Evolutionary conservation across 2,329 filamentous ascomycete species (phyloP), one percentile per base, ranked within the genome.

Genomic region (Chrysosporium keratinophilum): DNA sequence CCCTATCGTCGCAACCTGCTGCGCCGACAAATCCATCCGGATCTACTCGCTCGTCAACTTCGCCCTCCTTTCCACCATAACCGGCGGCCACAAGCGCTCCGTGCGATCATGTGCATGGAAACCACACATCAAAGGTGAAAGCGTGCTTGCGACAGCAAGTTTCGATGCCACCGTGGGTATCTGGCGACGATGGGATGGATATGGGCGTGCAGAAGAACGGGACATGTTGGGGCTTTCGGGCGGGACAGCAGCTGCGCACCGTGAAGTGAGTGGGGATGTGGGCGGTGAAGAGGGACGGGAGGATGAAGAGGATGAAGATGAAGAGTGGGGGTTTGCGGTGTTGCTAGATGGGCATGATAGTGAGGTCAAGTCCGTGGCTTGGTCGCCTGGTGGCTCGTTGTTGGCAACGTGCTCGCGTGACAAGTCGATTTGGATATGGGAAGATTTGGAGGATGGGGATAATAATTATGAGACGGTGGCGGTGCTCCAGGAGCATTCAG

Each of bases 351-450:
- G 93, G 0, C 93, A 97, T 67, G 93, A 97, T 65, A 88, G 86
- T 20, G 93, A 98, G 71, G 87, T 98, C 70, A 98, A 98, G 70
- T 83, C 79, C 31, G 81, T 95, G 11, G 80, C 85, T 17, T 75
- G 73, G 70, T 71, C 70, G 0, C 63, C 72, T 2, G 70, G 75
- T 85, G 96, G 75, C 76, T 91, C 58, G 77, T 80, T 88, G 62
- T 78, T 98, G 3, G 93, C 93, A 5, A 96, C 90, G 0, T 96
- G 90, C 70, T 87, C 83, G 51, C 80, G 93, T 47, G 93, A 98
- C 68, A 97, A 97, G 74, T 86, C 82, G 14, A 88, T 97, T 15
- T 98, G 93, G 93, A 88, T 98, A 62, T 98, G 93, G 93, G 93
- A 98, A 71, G 93, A 97, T 67, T 80, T 96, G 52, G 72, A 74